A percentile compares a stretch with the other conserved stretches of the same genome.
Conservation (phyloP, 2,329 filamentous ascomycete species). For the Fusarium oxysporum region DNA sequence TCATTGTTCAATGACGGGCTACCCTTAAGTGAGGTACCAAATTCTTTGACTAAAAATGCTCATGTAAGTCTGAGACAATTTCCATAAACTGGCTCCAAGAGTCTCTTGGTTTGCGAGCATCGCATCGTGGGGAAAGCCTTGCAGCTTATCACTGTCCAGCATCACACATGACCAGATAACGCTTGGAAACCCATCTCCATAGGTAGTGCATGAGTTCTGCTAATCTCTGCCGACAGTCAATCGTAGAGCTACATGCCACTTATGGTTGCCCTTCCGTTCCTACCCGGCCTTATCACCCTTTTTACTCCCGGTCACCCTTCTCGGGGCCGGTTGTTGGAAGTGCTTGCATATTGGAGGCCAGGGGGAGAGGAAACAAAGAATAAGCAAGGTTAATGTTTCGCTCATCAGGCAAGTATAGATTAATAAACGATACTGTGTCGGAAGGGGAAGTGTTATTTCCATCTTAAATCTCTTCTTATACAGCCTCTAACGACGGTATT, state of each 20-base stretch:
- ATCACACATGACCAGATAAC: conserved; percentile 30
- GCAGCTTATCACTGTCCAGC: conserved; percentile 9
- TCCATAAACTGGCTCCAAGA: not conserved
- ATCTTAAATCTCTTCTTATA: not conserved
- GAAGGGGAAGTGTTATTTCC: not conserved
- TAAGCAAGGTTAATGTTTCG: not conserved
- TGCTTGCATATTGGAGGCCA: conserved; percentile 20
- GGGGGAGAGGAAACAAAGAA: not conserved
- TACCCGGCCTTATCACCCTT: conserved; percentile 20
- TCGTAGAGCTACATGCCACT: conserved; percentile 5
- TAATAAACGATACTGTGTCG: not conserved
- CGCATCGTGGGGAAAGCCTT: conserved; percentile 4
- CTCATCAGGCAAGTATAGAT: not conserved
- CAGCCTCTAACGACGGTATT: not conserved
- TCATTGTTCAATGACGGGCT: not conserved
- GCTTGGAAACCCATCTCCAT: not conserved
- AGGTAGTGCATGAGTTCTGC: not conserved
- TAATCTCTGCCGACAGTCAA: not conserved
- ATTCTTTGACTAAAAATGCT: not conserved
- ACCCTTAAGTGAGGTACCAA: not conserved
- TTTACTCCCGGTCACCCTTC: conserved; percentile 16
- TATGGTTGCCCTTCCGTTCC: conserved; percentile 21
- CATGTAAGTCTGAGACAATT: not conserved
- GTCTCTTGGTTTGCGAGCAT: conserved; percentile 8
- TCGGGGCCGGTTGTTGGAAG: conserved; percentile 24